Evolutionary conservation across 345 rosid genomes (phyloP).

Genomic region (Kandelia obovata): DNA sequence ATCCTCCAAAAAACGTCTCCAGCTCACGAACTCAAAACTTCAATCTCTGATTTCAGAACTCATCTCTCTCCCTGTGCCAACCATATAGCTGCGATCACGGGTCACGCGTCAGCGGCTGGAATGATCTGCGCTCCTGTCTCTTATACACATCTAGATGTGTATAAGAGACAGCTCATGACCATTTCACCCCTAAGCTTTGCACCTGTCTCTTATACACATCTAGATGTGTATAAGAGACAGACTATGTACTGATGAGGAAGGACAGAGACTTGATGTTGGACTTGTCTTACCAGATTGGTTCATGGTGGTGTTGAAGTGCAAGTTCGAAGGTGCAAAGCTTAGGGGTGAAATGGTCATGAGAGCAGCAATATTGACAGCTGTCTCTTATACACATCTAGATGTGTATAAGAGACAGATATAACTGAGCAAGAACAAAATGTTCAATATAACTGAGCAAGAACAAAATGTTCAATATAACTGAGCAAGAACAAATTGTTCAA

Average conservation of each 20-base stretch:
- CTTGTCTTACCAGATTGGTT: constrained; percentile 22
- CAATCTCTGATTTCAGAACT: constrained; percentile 10
- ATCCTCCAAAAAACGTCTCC: constrained; percentile 5
- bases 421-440: too few relatives aligned
- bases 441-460: too few relatives aligned
- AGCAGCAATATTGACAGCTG: constrained; percentile 22
- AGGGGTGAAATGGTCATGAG: constrained; percentile 20
- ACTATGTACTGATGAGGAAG: constrained; percentile 24
- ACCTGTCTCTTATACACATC: too few relatives aligned
- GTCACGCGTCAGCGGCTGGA: constrained; percentile 28
- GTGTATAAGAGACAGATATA: too few relatives aligned
- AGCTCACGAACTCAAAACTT: constrained; percentile 2
- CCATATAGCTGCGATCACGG: constrained; percentile 25
- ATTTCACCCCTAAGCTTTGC: too few relatives aligned
- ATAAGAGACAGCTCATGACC: too few relatives aligned
- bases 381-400: too few relatives aligned
- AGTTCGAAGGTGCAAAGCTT: constrained; percentile 11
- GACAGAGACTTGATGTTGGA: constrained; percentile 24
- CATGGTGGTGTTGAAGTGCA: constrained; percentile 19
- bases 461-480: too few relatives aligned
- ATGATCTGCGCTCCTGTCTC: constrained; percentile 23
- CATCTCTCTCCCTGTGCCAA: constrained; percentile 29
- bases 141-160: too few relatives aligned
- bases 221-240: too few relatives aligned
- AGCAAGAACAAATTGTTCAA: too few relatives aligned